Conservation (phyloP, 1,284 basidiomycete genomes). For the Trichosporon ovoides region DNA sequence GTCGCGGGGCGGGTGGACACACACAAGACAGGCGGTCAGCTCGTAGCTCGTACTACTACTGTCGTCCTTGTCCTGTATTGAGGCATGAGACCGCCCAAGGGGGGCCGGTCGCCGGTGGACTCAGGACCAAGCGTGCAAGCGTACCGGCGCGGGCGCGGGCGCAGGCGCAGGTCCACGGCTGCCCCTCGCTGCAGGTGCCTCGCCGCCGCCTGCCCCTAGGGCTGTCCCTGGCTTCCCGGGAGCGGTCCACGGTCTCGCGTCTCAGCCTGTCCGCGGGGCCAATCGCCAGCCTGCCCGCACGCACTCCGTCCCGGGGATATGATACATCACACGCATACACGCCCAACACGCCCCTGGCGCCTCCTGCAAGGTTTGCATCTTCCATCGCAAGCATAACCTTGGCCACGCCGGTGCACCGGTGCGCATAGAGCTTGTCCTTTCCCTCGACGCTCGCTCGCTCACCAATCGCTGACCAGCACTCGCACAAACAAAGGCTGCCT, state of each 20-base stretch:
- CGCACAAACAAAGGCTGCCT: background rate
- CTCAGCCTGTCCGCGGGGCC: background rate
- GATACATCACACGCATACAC: background rate
- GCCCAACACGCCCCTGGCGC: background rate
- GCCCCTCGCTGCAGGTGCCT: too few species aligned
- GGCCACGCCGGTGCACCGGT: background rate
- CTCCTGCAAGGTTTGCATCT: slow-evolving; percentile 2
- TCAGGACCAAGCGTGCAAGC: background rate
- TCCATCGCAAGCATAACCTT: slow-evolving; percentile 3
- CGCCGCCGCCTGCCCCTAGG: too few species aligned
- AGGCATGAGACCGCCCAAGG: background rate
- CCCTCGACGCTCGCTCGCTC: background rate
- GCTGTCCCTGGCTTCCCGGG: background rate
- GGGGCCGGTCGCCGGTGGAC: too few species aligned
- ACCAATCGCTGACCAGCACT: background rate
- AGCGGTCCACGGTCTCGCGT: slow-evolving; percentile 3
- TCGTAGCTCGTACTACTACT: too few species aligned
- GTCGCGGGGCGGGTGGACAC: too few species aligned
- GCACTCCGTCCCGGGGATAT: too few species aligned
- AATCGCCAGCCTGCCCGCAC: background rate
- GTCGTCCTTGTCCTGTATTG: background rate
- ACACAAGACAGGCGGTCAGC: background rate
- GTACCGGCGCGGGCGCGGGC: too few species aligned
- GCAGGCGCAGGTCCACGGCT: too few species aligned
- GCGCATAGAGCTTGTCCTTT: background rate